Percentiles rank a stretch among this genome's conserved stretches.
These are phyloP conservation scores for Podaxis carcinomalis DNA, from an alignment of 768 basidiomycete species.

Conservation along the genomic window DNA sequence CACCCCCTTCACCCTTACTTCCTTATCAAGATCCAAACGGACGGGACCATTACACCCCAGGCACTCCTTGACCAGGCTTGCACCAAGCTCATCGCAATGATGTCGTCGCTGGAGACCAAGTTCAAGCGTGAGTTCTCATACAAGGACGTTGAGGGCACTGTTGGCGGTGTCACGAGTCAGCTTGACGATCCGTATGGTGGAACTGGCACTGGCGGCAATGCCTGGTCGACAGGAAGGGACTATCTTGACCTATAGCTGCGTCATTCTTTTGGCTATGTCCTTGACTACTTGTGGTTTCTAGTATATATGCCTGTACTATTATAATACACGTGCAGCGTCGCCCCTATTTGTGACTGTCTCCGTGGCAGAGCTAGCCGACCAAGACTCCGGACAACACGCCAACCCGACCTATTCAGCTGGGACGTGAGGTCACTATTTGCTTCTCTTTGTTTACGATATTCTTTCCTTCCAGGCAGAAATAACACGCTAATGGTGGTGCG, in stretches of 20 bases:
- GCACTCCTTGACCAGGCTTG: conserved; percentile 82
- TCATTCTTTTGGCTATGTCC: background rate
- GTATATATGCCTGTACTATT: background rate
- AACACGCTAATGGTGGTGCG: too few species aligned
- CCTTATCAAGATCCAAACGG: conserved; percentile 93
- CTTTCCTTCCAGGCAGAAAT: too few species aligned
- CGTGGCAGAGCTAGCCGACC: too few species aligned
- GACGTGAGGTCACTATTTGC: background rate
- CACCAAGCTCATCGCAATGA: conserved; percentile 69
- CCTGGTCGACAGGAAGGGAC: conserved; percentile 46
- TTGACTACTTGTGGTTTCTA: background rate
- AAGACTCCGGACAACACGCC: too few species aligned
- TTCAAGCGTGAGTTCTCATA: conserved; percentile 82
- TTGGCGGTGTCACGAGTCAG: conserved; percentile 17
- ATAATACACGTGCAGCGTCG: background rate
- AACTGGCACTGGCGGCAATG: conserved; percentile 29
- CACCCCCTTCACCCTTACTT: conserved; percentile 95
- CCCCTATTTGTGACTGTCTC: background rate
- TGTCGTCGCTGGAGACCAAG: conserved; percentile 65
- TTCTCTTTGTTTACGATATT: too few species aligned
- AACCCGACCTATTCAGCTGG: background rate
- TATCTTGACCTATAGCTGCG: conserved; percentile 47
- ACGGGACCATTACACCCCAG: conserved; percentile 80
- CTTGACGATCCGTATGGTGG: conserved; percentile 49
- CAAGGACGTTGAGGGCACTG: conserved; percentile 59